phyloP scores from a whole-genome alignment of 129 eudicot genomes.

The Arctium minus region DNA sequence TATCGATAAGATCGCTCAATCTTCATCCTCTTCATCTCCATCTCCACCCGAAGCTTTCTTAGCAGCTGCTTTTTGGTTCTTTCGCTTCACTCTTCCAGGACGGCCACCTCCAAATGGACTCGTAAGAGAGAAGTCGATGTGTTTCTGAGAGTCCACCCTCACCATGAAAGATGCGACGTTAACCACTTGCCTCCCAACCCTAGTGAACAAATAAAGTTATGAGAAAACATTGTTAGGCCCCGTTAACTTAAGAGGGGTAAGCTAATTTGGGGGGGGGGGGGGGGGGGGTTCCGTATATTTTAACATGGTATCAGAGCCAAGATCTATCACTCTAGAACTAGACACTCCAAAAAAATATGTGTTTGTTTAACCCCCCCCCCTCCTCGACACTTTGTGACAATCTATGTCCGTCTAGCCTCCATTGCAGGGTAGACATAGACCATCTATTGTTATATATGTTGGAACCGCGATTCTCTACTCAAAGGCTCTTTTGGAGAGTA shows the following conservation, averaged over 20 bases:
- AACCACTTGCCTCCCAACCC: slow-evolving; percentile 52
- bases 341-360: no score
- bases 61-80: slow-evolving; percentile 38
- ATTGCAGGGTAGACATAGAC: no score
- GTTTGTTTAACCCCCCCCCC: no score
- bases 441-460: no score
- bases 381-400: no score
- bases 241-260: neutral
- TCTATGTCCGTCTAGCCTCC: no score
- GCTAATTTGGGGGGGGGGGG: no score
- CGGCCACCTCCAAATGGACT: slow-evolving; percentile 44
- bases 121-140: slow-evolving; percentile 37
- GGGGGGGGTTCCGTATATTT: no score
- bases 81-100: slow-evolving; percentile 46
- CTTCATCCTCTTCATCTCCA: slow-evolving; percentile 32
- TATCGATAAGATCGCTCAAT: neutral
- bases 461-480: no score
- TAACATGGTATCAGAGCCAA: no score
- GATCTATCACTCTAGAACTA: no score
- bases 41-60: slow-evolving; percentile 39
- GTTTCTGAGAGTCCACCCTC: slow-evolving; percentile 44
- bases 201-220: neutral
- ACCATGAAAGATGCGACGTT: slow-evolving; percentile 41
- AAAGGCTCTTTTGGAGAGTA: no score
- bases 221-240: neutral